Evolutionary conservation across 768 basidiomycete genomes (phyloP).

Genomic region (Lactarius sp.): DNA sequence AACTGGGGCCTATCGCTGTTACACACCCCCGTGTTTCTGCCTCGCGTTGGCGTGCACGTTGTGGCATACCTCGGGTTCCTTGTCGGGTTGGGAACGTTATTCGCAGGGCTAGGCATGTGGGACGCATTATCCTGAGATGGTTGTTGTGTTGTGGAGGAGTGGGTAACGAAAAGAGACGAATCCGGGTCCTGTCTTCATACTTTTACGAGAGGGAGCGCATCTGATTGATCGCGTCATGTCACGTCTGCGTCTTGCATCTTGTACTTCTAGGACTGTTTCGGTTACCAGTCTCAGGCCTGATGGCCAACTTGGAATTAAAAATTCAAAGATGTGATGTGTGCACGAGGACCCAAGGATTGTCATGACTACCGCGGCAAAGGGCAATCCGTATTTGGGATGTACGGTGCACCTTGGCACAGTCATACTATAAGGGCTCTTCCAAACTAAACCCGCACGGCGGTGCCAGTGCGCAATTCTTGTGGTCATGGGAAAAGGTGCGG

Average conservation of each 20-base stretch:
- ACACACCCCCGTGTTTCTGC: slow-evolving; percentile 63
- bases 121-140: slow-evolving; percentile 48
- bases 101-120: slow-evolving; percentile 71
- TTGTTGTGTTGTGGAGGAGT: background rate
- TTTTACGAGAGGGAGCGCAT: background rate
- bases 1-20: slow-evolving; percentile 56
- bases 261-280: background rate
- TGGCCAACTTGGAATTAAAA: no score
- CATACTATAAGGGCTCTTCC: background rate
- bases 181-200: background rate
- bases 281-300: background rate
- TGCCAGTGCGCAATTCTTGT: background rate
- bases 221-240: background rate
- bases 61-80: slow-evolving; percentile 68
- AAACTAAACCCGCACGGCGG: background rate
- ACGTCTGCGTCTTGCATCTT: background rate
- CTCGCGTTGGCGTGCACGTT: slow-evolving; percentile 68
- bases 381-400: background rate
- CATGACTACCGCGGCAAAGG: background rate
- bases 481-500: slow-evolving; percentile 13
- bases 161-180: background rate
- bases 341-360: background rate
- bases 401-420: background rate
- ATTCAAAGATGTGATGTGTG: background rate
- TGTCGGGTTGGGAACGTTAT: slow-evolving; percentile 62